phyloP scores from a whole-genome alignment of 2,329 filamentous ascomycete genomes.

The Hypocreales sp. region DNA sequence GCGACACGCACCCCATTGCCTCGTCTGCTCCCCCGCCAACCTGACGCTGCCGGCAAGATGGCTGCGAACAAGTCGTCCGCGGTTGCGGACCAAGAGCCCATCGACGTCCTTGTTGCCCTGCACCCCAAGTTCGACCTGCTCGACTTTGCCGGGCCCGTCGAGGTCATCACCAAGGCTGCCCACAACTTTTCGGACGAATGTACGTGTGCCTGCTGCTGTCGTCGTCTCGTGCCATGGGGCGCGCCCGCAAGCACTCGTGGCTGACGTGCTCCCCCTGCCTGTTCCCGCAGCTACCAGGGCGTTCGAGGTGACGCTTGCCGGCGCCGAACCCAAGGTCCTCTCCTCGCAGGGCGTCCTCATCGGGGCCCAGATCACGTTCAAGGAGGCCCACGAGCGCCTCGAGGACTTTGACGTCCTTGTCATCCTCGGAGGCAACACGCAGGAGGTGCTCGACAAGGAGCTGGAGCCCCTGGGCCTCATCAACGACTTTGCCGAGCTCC shows the following conservation, averaged over 20 bases:
- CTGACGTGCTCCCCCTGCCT: background rate
- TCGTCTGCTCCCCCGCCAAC: conserved; percentile 6
- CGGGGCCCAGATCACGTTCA: conserved; percentile 61
- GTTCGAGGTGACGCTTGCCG: conserved; percentile 42
- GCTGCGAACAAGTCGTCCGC: conserved; percentile 40
- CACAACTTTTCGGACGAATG: conserved; percentile 37
- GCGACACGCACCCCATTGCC: conserved; percentile 9
- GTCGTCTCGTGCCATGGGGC: too few species aligned
- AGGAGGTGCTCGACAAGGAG: conserved; percentile 50
- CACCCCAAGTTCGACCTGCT: conserved; percentile 44
- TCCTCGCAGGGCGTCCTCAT: conserved; percentile 52
- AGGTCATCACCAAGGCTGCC: conserved; percentile 33
- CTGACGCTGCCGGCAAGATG: conserved; percentile 40
- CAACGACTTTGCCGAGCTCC: conserved; percentile 61
- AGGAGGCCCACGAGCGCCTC: conserved; percentile 60
- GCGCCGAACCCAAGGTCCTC: conserved; percentile 36
- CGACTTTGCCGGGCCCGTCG: conserved; percentile 40
- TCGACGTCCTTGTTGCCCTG: conserved; percentile 45
- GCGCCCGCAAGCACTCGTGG: too few species aligned
- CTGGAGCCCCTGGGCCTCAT: conserved; percentile 57
- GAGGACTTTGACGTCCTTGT: conserved; percentile 68
- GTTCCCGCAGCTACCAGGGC: conserved; percentile 33
- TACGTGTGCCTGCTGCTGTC: too few species aligned
- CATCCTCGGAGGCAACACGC: conserved; percentile 55
- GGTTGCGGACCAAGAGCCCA: conserved; percentile 39